Percentiles rank a stretch among this genome's conserved stretches.
These are phyloP conservation scores for Fusarium cyanostomum DNA, from an alignment of 2,329 filamentous ascomycete genomes.

Conservation along the genomic window DNA sequence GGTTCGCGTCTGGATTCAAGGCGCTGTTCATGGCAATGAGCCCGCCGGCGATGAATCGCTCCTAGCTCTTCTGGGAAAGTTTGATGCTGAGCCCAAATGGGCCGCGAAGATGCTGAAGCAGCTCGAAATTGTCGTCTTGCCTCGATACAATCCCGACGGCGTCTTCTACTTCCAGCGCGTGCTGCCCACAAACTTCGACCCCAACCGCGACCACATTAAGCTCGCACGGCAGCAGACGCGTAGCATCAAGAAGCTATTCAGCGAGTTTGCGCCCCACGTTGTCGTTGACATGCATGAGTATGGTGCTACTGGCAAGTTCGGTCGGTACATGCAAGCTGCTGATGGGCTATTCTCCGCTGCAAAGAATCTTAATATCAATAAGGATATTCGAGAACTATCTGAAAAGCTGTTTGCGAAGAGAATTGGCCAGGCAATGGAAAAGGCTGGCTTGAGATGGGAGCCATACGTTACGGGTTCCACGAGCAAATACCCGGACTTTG, in stretches of 20 bases:
- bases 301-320: conserved; percentile 31
- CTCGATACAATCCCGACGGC: conserved; percentile 48
- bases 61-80: conserved; percentile 44
- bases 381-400: conserved; percentile 41
- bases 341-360: conserved; percentile 48
- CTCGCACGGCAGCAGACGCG: conserved; percentile 46
- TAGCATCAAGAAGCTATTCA: conserved; percentile 43
- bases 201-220: conserved; percentile 48
- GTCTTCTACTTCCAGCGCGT: conserved; percentile 48
- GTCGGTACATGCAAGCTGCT: conserved; percentile 37
- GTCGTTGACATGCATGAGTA: conserved; percentile 49
- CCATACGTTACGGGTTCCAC: conserved; percentile 42
- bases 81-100: conserved; percentile 44
- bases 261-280: conserved; percentile 43
- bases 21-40: conserved; percentile 48
- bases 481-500: conserved; percentile 22
- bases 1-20: conserved; percentile 46
- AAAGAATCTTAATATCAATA: conserved; percentile 48
- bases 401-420: conserved; percentile 44
- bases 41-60: conserved; percentile 46
- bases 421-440: conserved; percentile 44
- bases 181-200: conserved; percentile 44
- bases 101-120: conserved; percentile 41
- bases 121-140: conserved; percentile 44
- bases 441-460: conserved; percentile 42